Percentiles rank a stretch among this genome's conserved stretches.
Evolutionary conservation across 2,329 filamentous ascomycete genomes (phyloP).

Genomic region (Hortaea sp.): DNA sequence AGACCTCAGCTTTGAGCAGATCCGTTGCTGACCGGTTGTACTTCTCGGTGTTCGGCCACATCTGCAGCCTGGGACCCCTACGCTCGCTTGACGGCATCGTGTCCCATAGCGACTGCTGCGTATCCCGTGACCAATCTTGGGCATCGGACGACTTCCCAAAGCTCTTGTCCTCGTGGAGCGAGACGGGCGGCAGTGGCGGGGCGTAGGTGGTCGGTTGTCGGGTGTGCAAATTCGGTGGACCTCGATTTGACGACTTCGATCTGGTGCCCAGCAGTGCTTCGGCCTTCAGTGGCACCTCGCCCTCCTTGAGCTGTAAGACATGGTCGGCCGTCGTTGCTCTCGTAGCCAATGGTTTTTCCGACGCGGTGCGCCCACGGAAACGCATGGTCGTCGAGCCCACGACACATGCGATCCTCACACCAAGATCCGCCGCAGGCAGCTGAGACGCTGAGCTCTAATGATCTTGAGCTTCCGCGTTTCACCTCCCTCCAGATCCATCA

Average conservation of each 20-base stretch:
- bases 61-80: neutral
- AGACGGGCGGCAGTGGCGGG: too few species aligned
- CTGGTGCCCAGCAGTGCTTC: neutral
- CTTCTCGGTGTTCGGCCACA: slow-evolving; percentile 7
- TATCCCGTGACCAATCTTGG: neutral
- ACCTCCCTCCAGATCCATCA: too few species aligned
- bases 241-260: too few species aligned
- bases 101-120: neutral
- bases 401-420: too few species aligned
- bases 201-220: too few species aligned
- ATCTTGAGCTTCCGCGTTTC: too few species aligned
- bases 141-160: neutral
- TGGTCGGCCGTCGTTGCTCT: neutral
- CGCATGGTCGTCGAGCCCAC: neutral
- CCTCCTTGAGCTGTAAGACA: neutral
- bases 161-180: neutral
- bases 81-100: slow-evolving; percentile 1
- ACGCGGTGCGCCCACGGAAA: neutral
- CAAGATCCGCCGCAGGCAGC: too few species aligned
- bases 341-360: neutral
- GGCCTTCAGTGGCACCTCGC: neutral
- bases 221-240: too few species aligned
- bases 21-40: neutral
- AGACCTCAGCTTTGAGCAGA: neutral
- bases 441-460: too few species aligned